These are phyloP conservation scores for Nothophoma quercina DNA, from an alignment of 2,329 filamentous ascomycete species.

Conservation along the genomic window DNA sequence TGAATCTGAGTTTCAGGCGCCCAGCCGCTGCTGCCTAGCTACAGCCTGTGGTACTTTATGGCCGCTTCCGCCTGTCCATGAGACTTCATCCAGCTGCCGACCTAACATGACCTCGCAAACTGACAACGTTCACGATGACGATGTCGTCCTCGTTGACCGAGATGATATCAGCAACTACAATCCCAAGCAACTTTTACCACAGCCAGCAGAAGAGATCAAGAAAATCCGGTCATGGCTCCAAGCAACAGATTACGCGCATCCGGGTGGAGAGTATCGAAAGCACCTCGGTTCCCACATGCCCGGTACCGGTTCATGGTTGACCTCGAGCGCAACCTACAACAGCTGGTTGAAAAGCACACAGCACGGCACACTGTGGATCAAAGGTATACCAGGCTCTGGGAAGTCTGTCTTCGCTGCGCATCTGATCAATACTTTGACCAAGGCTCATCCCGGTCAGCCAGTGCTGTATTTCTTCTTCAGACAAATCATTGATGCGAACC, in stretches of 20 bases:
- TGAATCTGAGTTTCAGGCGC: too few relatives aligned
- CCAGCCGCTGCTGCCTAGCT: too few relatives aligned
- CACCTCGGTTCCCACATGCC: slow-evolving; percentile 24
- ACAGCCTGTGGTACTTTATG: too few relatives aligned
- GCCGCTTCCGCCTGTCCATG: too few relatives aligned
- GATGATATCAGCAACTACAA: slow-evolving; percentile 47
- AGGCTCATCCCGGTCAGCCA: slow-evolving; percentile 11
- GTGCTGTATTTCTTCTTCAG: slow-evolving; percentile 52
- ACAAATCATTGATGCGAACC: slow-evolving; percentile 46
- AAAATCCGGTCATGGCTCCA: slow-evolving; percentile 26
- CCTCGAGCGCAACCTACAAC: slow-evolving; percentile 9
- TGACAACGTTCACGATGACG: too few relatives aligned
- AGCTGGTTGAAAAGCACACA: slow-evolving; percentile 15
- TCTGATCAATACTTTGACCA: slow-evolving; percentile 20
- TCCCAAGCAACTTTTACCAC: slow-evolving; percentile 42
- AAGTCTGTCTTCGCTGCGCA: slow-evolving; percentile 46
- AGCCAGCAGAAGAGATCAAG: slow-evolving; percentile 23
- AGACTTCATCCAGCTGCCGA: too few relatives aligned
- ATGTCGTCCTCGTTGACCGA: slow-evolving; percentile 33
- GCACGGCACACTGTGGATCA: slow-evolving; percentile 32
- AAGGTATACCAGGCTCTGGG: slow-evolving; percentile 51
- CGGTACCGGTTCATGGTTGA: slow-evolving; percentile 23
- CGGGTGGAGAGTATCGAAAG: slow-evolving; percentile 24
- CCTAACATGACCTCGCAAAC: too few relatives aligned
- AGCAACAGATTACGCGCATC: slow-evolving; percentile 20